These are phyloP conservation scores for Allantophomopsis lycopodina DNA, from an alignment of 2,329 filamentous ascomycete genomes.

Conservation along the genomic window DNA sequence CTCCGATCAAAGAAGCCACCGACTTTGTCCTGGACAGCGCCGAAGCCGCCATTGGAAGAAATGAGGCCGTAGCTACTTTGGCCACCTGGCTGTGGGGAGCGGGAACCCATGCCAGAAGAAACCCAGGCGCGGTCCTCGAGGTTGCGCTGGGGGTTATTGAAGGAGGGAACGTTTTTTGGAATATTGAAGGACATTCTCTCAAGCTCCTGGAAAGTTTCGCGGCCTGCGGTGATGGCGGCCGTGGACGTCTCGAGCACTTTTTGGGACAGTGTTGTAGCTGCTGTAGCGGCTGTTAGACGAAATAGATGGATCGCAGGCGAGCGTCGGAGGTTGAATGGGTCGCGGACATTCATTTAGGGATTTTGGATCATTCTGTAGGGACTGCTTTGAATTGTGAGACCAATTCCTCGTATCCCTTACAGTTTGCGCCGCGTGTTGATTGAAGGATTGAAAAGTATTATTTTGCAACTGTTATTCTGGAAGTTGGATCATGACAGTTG, in stretches of 20 bases:
- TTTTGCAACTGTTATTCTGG: too few relatives aligned
- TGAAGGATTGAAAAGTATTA: too few relatives aligned
- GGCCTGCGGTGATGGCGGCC: slow-evolving; percentile 28
- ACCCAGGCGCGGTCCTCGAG: slow-evolving; percentile 56
- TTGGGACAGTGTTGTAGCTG: slow-evolving; percentile 28
- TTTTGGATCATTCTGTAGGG: too few relatives aligned
- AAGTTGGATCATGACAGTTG: too few relatives aligned
- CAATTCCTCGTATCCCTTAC: too few relatives aligned
- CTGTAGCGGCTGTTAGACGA: slow-evolving; percentile 30
- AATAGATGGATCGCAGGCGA: slow-evolving; percentile 35
- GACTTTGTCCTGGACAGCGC: slow-evolving; percentile 45
- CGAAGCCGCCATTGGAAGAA: slow-evolving; percentile 22
- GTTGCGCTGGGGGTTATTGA: slow-evolving; percentile 48
- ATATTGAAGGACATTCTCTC: slow-evolving; percentile 48
- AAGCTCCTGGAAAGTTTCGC: slow-evolving; percentile 21
- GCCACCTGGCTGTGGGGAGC: slow-evolving; percentile 8
- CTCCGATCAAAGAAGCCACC: slow-evolving; percentile 48
- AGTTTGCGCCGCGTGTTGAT: too few relatives aligned
- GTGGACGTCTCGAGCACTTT: slow-evolving; percentile 33
- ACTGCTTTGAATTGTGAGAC: too few relatives aligned
- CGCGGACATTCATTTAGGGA: slow-evolving; percentile 19
- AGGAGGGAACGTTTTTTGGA: slow-evolving; percentile 57
- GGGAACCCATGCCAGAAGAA: slow-evolving; percentile 29
- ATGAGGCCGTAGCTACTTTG: slow-evolving; percentile 8
- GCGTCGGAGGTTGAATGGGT: slow-evolving; percentile 20